phyloP scores from a whole-genome alignment of 495 filamentous ascomycete species.

The Pseudevernia furfuracea region DNA sequence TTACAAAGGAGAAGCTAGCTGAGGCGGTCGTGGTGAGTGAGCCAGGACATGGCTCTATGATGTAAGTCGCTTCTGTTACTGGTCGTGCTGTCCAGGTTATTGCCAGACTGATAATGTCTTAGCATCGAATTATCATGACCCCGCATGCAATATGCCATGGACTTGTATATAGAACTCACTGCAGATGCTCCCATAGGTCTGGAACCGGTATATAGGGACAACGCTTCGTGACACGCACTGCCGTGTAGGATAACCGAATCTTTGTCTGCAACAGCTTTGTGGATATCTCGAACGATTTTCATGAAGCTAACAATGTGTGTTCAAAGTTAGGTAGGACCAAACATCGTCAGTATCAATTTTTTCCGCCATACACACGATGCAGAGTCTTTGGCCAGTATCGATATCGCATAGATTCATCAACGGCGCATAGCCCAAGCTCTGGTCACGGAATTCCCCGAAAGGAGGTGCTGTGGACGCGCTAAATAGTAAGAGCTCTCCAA shows the following conservation, averaged over 20 bases:
- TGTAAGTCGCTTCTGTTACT: slow-evolving; percentile 18
- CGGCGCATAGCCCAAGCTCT: not conserved
- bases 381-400: not conserved
- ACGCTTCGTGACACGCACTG: not conserved
- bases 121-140: slow-evolving; percentile 16
- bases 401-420: not conserved
- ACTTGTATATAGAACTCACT: not conserved
- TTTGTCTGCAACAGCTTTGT: not conserved
- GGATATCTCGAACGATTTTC: not conserved
- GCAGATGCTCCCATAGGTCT: not conserved
- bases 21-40: slow-evolving; percentile 84
- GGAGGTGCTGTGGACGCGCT: not conserved
- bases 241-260: not conserved
- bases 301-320: not conserved
- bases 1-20: slow-evolving; percentile 63
- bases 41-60: slow-evolving; percentile 58
- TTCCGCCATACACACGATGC: not conserved
- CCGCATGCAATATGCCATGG: not conserved
- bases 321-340: not conserved
- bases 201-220: not conserved
- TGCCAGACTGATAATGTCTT: not conserved
- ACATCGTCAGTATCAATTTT: not conserved
- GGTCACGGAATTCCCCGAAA: too few relatives aligned
- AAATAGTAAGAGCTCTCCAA: not conserved
- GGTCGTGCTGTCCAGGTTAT: not conserved